Evolutionary conservation across 2,329 filamentous ascomycete genomes (phyloP).

Genomic region (Chalaropsis thielavioides): DNA sequence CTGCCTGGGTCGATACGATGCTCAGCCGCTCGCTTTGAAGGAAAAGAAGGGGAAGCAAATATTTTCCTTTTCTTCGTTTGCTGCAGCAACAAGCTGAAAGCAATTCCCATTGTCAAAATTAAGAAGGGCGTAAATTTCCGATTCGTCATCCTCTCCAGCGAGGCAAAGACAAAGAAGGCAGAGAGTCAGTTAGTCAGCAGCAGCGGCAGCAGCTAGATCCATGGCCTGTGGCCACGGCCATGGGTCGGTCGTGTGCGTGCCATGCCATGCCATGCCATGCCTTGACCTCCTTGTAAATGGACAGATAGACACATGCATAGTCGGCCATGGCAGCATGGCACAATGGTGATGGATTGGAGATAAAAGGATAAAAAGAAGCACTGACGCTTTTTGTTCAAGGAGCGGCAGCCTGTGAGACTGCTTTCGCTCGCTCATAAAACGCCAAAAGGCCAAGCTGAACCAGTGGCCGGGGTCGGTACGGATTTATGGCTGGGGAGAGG

Average conservation of each 20-base stretch:
- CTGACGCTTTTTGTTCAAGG: neutral
- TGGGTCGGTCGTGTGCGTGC: neutral
- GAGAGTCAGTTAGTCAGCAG: neutral
- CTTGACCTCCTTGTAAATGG: neutral
- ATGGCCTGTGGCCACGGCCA: neutral
- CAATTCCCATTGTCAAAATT: neutral
- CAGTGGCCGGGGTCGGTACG: neutral
- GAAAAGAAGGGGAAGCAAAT: neutral
- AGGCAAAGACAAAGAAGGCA: neutral
- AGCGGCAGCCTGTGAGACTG: neutral
- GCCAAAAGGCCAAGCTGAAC: conserved; percentile 2
- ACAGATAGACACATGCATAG: neutral
- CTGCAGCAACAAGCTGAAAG: conserved; percentile 2
- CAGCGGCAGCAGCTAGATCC: neutral
- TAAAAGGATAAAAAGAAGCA: neutral
- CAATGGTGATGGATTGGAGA: neutral
- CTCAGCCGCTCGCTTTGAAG: neutral
- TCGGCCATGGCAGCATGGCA: neutral
- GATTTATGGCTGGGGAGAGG: neutral
- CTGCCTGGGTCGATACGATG: neutral
- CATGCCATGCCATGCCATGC: neutral
- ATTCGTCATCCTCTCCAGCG: neutral
- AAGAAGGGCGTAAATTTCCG: neutral
- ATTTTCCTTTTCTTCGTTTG: neutral
- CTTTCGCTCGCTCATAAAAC: neutral